A percentile compares a stretch with the other conserved stretches of the same genome.
These are phyloP conservation scores for Acacia concinna DNA, from an alignment of 331 rosid genomes.

Conservation along the genomic window DNA sequence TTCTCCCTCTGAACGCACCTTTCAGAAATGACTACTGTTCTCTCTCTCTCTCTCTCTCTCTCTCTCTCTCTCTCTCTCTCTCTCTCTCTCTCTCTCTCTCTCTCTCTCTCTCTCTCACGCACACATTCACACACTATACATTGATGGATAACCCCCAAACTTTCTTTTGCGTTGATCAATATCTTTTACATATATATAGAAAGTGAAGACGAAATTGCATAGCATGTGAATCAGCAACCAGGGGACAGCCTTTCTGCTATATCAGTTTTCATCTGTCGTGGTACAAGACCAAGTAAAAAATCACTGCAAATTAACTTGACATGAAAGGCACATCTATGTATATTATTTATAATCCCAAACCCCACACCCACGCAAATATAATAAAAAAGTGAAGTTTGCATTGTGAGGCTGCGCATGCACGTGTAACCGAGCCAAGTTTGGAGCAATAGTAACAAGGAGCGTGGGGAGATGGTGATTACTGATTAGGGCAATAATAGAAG, in stretches of 20 bases:
- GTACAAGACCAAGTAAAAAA: background rate
- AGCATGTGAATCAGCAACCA: slow-evolving; percentile 35
- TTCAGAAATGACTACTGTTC: background rate
- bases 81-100: background rate
- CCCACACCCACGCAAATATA: background rate
- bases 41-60: background rate
- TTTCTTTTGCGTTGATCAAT: background rate
- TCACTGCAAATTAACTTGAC: background rate
- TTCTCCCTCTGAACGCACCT: background rate
- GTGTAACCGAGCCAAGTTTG: background rate
- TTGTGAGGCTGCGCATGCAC: background rate
- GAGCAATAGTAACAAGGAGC: background rate
- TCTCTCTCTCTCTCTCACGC: background rate
- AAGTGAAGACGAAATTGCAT: background rate
- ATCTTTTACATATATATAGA: background rate
- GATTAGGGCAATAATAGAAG: slow-evolving; percentile 43
- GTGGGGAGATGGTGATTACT: slow-evolving; percentile 47
- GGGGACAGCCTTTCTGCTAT: slow-evolving; percentile 25
- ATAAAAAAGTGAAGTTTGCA: background rate
- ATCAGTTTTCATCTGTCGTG: background rate
- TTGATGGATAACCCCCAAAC: background rate
- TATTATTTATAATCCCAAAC: background rate
- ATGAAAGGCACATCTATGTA: background rate
- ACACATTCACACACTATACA: too few species aligned
- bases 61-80: background rate